Conservation (phyloP, 2,329 filamentous ascomycete species). For the Xylariales sp. region DNA sequence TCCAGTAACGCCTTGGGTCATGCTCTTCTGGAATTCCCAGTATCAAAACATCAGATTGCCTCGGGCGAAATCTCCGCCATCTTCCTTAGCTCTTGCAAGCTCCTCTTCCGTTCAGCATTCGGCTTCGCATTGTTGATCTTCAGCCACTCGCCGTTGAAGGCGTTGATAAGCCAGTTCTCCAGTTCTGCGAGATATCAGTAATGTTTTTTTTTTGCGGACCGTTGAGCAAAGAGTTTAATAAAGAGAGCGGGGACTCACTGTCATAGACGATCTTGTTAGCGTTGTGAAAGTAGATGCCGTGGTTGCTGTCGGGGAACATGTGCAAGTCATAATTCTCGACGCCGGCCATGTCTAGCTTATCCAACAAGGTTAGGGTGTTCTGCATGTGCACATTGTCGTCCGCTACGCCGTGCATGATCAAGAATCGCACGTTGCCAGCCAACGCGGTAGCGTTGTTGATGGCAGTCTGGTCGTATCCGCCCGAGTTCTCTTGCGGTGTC, state of each 20-base stretch:
- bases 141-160: conserved; percentile 95
- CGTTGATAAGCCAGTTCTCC: conserved; percentile 89
- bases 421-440: conserved; percentile 73
- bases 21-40: too few species aligned
- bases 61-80: conserved; percentile 8
- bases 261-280: conserved; percentile 89
- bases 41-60: background rate
- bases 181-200: conserved; percentile 58
- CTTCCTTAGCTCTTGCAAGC: conserved; percentile 13
- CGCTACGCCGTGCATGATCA: conserved; percentile 93
- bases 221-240: too few species aligned
- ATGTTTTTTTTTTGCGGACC: too few species aligned
- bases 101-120: conserved; percentile 14
- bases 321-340: conserved; percentile 96
- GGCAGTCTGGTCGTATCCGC: conserved; percentile 71
- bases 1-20: too few species aligned
- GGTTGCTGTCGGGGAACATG: conserved; percentile 93
- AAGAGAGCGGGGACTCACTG: conserved; percentile 72
- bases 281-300: conserved; percentile 92
- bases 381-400: conserved; percentile 99
- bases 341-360: conserved; percentile 74
- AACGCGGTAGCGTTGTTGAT: conserved; percentile 74
- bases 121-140: conserved; percentile 50
- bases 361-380: conserved; percentile 82
- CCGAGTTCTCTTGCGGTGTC: conserved; percentile 75